Percentiles rank a stretch among this genome's conserved stretches.
Conservation (phyloP, 768 basidiomycete genomes). For the Dendrothele bispora region DNA sequence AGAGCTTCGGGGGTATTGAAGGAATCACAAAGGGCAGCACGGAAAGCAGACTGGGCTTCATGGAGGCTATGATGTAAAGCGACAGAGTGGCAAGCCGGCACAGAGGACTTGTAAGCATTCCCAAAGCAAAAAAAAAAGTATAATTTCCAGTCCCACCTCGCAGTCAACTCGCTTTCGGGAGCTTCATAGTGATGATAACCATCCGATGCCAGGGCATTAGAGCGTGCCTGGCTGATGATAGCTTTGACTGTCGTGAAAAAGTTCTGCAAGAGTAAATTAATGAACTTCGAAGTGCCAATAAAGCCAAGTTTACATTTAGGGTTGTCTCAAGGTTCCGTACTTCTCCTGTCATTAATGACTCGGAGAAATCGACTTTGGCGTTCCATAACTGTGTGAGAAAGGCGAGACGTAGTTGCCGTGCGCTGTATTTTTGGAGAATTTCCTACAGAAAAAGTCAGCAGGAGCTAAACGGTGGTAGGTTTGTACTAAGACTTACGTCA, state of each 20-base stretch:
- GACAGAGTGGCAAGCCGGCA: too few relatives aligned
- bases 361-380: constrained; percentile 91
- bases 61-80: constrained; percentile 74
- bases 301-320: constrained; percentile 66
- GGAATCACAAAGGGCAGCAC: constrained; percentile 88
- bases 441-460: constrained; percentile 50
- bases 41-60: constrained; percentile 75
- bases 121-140: too few relatives aligned
- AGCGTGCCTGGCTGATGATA: constrained; percentile 56
- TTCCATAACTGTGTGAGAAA: constrained; percentile 94
- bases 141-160: constrained; percentile 43
- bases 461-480: constrained; percentile 3
- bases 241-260: constrained; percentile 92
- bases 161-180: constrained; percentile 67
- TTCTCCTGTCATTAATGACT: constrained; percentile 85
- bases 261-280: constrained; percentile 57
- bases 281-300: constrained; percentile 4
- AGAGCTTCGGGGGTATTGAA: constrained; percentile 93
- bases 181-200: constrained; percentile 65
- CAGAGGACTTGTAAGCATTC: too few relatives aligned
- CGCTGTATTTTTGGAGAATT: constrained; percentile 77
- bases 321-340: constrained; percentile 80
- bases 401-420: constrained; percentile 87
- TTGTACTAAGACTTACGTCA: constrained; percentile 50
- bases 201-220: constrained; percentile 49